phyloP scores from a whole-genome alignment of 371 early-diverging fungal genomes.

The Apophysomyces variabilis region DNA sequence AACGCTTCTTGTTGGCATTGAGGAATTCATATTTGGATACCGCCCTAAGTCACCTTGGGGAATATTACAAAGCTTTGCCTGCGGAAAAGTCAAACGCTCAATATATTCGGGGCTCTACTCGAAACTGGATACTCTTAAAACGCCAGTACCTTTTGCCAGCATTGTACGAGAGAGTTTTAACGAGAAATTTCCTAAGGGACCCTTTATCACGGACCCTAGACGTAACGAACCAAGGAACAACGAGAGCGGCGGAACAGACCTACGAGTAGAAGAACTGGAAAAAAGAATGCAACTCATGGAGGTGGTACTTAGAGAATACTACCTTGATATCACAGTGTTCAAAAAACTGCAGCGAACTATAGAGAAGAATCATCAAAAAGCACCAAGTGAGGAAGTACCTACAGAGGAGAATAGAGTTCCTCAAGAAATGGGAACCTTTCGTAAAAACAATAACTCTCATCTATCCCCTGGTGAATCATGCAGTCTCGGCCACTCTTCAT shows the following conservation, averaged over 20 bases:
- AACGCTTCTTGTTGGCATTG: not conserved
- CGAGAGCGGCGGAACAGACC: not conserved
- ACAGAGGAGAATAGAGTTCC: too few relatives aligned
- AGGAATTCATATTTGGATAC: not conserved
- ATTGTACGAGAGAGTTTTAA: not conserved
- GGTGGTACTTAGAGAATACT: constrained; percentile 14
- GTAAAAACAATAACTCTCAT: too few relatives aligned
- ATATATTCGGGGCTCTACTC: not conserved
- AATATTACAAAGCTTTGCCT: not conserved
- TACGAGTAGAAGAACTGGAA: not conserved
- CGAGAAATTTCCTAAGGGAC: too few relatives aligned
- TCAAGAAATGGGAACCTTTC: too few relatives aligned
- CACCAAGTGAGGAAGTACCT: too few relatives aligned
- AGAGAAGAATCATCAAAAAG: not conserved
- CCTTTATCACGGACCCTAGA: not conserved
- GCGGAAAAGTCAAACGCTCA: not conserved
- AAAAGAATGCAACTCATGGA: not conserved
- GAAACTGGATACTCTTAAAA: not conserved
- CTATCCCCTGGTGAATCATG: too few relatives aligned
- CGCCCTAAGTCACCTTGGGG: not conserved
- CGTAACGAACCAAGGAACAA: not conserved
- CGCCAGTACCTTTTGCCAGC: not conserved
- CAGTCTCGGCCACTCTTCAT: too few relatives aligned
- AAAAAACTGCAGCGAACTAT: constrained; percentile 10
- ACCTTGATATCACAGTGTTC: constrained; percentile 17